Evolutionary conservation across 805 yeast genomes (phyloP).

Genomic region (Hanseniaspora pseudoguilliermondii): DNA sequence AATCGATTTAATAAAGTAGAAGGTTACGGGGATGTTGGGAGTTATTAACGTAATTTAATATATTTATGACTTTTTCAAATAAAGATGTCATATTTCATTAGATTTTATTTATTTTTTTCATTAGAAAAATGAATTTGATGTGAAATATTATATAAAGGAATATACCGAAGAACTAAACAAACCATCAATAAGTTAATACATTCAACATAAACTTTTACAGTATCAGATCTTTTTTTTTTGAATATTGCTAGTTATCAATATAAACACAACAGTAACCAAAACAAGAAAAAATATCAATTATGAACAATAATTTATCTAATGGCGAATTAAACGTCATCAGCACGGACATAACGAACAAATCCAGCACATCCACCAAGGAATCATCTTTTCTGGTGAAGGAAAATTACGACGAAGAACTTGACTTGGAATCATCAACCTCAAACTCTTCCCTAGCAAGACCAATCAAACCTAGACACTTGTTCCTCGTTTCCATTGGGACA

Average conservation of each 20-base stretch:
- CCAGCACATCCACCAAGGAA: neutral
- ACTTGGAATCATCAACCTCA: neutral
- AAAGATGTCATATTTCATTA: no score
- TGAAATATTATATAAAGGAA: no score
- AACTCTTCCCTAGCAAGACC: neutral
- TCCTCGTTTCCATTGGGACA: conserved; percentile 58
- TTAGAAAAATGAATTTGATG: no score
- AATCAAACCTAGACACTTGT: conserved; percentile 32
- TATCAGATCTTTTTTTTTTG: neutral
- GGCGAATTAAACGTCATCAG: neutral
- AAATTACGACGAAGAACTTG: neutral
- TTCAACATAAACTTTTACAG: neutral
- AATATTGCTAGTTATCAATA: neutral
- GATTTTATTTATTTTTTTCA: no score
- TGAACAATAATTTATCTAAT: neutral
- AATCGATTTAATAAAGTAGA: no score
- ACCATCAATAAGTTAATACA: no score
- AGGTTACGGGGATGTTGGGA: no score
- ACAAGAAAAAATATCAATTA: neutral
- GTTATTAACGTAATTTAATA: no score
- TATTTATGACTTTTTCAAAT: no score
- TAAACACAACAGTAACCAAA: no score
- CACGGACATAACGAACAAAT: neutral
- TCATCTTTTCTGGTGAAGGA: neutral
- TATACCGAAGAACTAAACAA: no score